These are phyloP conservation scores for Dendryphion nanum DNA, from an alignment of 2,329 filamentous ascomycete genomes.

Conservation along the genomic window DNA sequence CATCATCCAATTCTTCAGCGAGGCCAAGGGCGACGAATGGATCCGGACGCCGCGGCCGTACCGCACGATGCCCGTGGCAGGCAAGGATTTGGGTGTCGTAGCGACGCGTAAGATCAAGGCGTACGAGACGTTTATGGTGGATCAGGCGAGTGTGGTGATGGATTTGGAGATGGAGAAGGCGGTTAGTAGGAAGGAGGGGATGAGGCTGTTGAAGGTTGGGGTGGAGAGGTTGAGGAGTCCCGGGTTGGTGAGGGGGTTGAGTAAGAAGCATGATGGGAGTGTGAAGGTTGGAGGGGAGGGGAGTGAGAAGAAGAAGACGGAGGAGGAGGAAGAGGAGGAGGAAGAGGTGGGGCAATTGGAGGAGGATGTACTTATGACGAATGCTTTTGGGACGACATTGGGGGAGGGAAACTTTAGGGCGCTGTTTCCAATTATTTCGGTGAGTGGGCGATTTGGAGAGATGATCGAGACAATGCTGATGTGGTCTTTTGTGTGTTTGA, in stretches of 20 bases:
- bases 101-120: conserved; percentile 16
- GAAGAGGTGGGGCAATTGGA: conserved; percentile 7
- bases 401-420: conserved; percentile 10
- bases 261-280: conserved; percentile 6
- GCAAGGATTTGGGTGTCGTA: conserved; percentile 21
- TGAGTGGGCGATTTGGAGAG: conserved; percentile 7
- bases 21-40: conserved; percentile 5
- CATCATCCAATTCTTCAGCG: conserved; percentile 10
- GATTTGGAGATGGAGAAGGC: conserved; percentile 10
- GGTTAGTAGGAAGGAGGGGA: conserved; percentile 1
- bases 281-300: not conserved
- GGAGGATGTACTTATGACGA: conserved; percentile 21
- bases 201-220: conserved; percentile 9
- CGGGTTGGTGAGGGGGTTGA: conserved; percentile 14
- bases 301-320: not conserved
- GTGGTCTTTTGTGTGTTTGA: not conserved
- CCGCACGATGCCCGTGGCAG: conserved; percentile 12
- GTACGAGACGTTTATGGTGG: conserved; percentile 25
- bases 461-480: not conserved
- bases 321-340: no score
- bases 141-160: conserved; percentile 17
- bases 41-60: conserved; percentile 10
- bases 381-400: conserved; percentile 19
- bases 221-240: conserved; percentile 12
- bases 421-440: conserved; percentile 20